Conservation (phyloP, 2,329 filamentous ascomycete genomes). For the Talaromyces sp. region DNA sequence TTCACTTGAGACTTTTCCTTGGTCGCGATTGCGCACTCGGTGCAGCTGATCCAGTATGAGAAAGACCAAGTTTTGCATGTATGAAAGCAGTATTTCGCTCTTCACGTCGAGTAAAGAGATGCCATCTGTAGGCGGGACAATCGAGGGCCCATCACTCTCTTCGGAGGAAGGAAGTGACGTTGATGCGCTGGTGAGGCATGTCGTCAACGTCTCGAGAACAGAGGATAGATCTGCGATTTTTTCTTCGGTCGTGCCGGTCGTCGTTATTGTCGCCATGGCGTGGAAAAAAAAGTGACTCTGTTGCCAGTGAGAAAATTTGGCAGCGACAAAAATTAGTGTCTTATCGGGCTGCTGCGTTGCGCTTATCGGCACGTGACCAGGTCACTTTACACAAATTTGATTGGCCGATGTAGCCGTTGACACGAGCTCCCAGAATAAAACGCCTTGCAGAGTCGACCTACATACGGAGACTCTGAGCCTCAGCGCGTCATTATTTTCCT, state of each 20-base stretch:
- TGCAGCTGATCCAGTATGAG: slow-evolving; percentile 76
- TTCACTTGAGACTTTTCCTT: slow-evolving; percentile 39
- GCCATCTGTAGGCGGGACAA: slow-evolving; percentile 73
- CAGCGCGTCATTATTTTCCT: neutral
- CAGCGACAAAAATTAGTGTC: neutral
- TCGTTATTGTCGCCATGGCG: neutral
- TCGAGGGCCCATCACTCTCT: slow-evolving; percentile 50
- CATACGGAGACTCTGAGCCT: neutral
- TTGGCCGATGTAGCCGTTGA: neutral
- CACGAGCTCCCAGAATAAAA: neutral
- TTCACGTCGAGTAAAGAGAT: slow-evolving; percentile 94
- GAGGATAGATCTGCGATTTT: slow-evolving; percentile 15
- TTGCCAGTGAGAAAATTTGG: neutral
- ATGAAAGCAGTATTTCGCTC: slow-evolving; percentile 94
- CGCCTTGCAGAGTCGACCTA: neutral
- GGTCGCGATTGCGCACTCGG: slow-evolving; percentile 30
- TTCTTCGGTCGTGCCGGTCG: neutral
- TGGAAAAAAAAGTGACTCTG: neutral
- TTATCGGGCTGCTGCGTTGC: neutral
- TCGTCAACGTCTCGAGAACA: slow-evolving; percentile 28
- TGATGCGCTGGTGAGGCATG: slow-evolving; percentile 27
- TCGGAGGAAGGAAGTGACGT: slow-evolving; percentile 27
- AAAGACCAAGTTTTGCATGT: slow-evolving; percentile 90
- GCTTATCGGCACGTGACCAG: neutral
- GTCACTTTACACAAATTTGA: neutral